Conservation (phyloP, 352 stramenopile genomes). For the Phytophthora hybrid region DNA sequence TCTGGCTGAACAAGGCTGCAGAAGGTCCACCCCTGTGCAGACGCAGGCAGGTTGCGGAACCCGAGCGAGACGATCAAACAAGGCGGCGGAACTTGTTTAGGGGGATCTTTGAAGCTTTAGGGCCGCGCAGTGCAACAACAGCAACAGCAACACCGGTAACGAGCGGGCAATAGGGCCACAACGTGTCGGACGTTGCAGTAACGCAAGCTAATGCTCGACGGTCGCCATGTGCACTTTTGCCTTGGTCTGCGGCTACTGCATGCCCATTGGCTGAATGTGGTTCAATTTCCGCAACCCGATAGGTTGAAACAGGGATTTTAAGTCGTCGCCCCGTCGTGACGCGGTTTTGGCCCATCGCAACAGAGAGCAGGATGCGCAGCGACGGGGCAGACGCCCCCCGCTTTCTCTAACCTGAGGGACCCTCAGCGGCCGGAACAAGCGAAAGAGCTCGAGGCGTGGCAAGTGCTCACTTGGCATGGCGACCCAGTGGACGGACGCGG, state of each 20-base stretch:
- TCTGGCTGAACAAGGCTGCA: conserved; percentile 7
- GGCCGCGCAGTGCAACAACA: too few species aligned
- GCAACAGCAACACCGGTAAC: not conserved
- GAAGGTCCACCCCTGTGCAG: conserved; percentile 39
- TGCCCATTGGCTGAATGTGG: conserved; percentile 15
- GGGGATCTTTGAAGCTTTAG: conserved; percentile 27
- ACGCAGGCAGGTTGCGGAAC: too few species aligned
- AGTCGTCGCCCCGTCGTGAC: conserved; percentile 7
- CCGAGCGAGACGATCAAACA: too few species aligned
- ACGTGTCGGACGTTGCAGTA: not conserved
- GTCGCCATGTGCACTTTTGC: conserved; percentile 13
- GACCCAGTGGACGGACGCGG: conserved; percentile 31
- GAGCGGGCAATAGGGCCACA: not conserved
- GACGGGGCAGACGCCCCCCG: conserved; percentile 22
- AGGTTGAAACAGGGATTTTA: conserved; percentile 13
- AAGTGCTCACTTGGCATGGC: conserved; percentile 20
- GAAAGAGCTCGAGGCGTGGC: conserved; percentile 2
- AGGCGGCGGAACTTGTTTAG: not conserved
- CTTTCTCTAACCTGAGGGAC: conserved; percentile 20
- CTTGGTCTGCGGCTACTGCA: not conserved
- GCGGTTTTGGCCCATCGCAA: conserved; percentile 30
- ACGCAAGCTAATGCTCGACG: conserved; percentile 12
- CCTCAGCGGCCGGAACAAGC: conserved; percentile 4
- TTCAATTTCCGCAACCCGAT: not conserved
- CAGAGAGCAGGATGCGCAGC: conserved; percentile 40